Percentiles rank a stretch among this genome's conserved stretches.
Conservation (phyloP, 2,329 filamentous ascomycete genomes). For the Lecanicillium sp. region DNA sequence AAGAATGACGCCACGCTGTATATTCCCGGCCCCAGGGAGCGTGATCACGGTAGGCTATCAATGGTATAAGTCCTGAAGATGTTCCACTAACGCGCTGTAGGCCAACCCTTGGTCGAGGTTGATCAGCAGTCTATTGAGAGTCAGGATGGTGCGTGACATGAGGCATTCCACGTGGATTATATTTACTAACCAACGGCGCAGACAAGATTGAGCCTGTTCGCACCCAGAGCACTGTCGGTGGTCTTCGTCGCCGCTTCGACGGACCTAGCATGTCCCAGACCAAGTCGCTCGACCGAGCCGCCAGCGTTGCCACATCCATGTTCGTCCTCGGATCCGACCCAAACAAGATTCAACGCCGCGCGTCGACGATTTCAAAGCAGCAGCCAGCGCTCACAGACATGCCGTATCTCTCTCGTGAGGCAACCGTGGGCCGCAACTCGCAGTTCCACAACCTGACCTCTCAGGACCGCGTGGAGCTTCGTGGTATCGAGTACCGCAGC, state of each 20-base stretch:
- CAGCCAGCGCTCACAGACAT: slow-evolving; percentile 17
- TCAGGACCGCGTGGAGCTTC: slow-evolving; percentile 34
- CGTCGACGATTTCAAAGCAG: slow-evolving; percentile 6
- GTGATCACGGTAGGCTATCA: slow-evolving; percentile 19
- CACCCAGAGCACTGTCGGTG: slow-evolving; percentile 1
- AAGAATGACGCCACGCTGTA: slow-evolving; percentile 18
- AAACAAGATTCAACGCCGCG: slow-evolving; percentile 9
- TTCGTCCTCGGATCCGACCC: slow-evolving; percentile 27
- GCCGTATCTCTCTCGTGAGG: slow-evolving; percentile 32
- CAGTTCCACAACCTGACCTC: slow-evolving; percentile 34
- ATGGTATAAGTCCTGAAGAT: not conserved
- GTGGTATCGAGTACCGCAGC: slow-evolving; percentile 44
- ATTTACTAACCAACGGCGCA: not conserved
- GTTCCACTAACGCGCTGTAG: slow-evolving; percentile 10
- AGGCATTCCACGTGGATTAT: not conserved
- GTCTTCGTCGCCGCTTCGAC: slow-evolving; percentile 15
- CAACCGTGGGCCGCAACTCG: slow-evolving; percentile 37
- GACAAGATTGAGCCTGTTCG: not conserved
- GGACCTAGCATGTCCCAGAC: slow-evolving; percentile 20
- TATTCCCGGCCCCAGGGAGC: slow-evolving; percentile 24
- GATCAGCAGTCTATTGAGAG: slow-evolving; percentile 12
- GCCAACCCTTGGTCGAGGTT: slow-evolving; percentile 19
- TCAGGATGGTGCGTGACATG: slow-evolving; percentile 13
- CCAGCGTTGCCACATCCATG: slow-evolving; percentile 26
- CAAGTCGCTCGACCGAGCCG: slow-evolving; percentile 27